These are phyloP conservation scores for Acacia crassicarpa DNA, from an alignment of 306 rosid species.

Conservation along the genomic window DNA sequence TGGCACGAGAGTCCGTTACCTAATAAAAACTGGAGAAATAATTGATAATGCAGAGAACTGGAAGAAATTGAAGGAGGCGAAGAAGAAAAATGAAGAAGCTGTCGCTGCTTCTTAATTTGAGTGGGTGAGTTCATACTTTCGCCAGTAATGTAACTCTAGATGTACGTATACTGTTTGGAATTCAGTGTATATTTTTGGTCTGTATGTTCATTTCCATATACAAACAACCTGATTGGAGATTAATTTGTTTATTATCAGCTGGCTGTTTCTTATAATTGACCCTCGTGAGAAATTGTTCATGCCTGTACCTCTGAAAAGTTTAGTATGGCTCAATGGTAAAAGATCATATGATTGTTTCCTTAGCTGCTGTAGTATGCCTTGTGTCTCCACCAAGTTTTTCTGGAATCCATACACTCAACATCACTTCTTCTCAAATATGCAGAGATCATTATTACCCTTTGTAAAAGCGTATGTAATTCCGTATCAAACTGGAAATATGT, in stretches of 20 bases:
- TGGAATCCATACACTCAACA: too few relatives aligned
- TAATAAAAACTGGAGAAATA: conserved; percentile 89
- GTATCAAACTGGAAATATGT: too few relatives aligned
- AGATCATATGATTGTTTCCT: neutral
- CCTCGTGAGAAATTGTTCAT: conserved; percentile 7
- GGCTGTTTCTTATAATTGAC: conserved; percentile 9
- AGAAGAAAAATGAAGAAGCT: conserved; percentile 65
- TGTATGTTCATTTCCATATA: conserved; percentile 17
- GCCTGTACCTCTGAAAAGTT: neutral
- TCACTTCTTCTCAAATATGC: too few relatives aligned
- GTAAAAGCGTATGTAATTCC: too few relatives aligned
- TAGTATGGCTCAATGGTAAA: neutral
- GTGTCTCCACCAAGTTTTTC: neutral
- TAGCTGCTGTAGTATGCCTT: too few relatives aligned
- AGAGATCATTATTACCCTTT: too few relatives aligned
- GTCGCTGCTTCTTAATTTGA: conserved; percentile 51
- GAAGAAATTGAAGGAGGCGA: conserved; percentile 75
- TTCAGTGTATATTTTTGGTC: conserved; percentile 26
- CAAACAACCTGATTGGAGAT: conserved; percentile 12
- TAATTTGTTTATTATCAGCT: conserved; percentile 16
- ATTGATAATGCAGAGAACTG: conserved; percentile 70
- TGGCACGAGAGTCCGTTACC: conserved; percentile 83
- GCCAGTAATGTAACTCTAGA: conserved; percentile 39
- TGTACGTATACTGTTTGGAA: conserved; percentile 31
- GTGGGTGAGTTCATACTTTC: conserved; percentile 28